Evolutionary conservation across 208 protist genomes (phyloP).

Genomic region (Trypanosoma avium): DNA sequence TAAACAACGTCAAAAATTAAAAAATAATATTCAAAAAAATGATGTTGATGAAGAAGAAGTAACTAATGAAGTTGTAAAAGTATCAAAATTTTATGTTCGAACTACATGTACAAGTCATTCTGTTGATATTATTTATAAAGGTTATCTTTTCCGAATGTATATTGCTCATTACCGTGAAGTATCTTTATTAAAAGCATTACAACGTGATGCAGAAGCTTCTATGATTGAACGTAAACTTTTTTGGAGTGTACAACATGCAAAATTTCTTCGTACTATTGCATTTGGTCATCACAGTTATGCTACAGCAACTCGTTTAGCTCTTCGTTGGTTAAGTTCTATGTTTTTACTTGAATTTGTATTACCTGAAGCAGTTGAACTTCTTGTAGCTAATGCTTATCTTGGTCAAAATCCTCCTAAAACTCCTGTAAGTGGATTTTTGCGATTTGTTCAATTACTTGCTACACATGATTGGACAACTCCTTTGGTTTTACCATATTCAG

Average conservation of each 20-base stretch:
- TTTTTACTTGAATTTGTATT: conserved; percentile 75
- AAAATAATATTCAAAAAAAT: conserved; percentile 1
- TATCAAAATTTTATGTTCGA: conserved; percentile 29
- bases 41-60: conserved; percentile 13
- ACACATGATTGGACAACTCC: conserved; percentile 75
- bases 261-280: conserved; percentile 71
- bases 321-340: conserved; percentile 84
- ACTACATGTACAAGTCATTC: conserved; percentile 65
- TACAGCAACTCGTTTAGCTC: conserved; percentile 68
- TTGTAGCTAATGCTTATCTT: conserved; percentile 81
- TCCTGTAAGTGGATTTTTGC: conserved; percentile 66
- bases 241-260: conserved; percentile 83
- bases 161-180: conserved; percentile 88
- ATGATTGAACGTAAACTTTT: conserved; percentile 84
- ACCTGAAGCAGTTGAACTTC: conserved; percentile 82
- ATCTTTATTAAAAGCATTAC: conserved; percentile 69
- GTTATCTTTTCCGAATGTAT: conserved; percentile 87
- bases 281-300: conserved; percentile 79
- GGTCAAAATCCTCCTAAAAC: conserved; percentile 49
- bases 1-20: background rate
- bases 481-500: conserved; percentile 72
- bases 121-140: conserved; percentile 77
- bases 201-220: conserved; percentile 65
- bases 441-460: conserved; percentile 76
- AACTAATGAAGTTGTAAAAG: no score